These are phyloP conservation scores for Gyromitra esculenta DNA, from an alignment of 2,329 filamentous ascomycete species.

Conservation along the genomic window DNA sequence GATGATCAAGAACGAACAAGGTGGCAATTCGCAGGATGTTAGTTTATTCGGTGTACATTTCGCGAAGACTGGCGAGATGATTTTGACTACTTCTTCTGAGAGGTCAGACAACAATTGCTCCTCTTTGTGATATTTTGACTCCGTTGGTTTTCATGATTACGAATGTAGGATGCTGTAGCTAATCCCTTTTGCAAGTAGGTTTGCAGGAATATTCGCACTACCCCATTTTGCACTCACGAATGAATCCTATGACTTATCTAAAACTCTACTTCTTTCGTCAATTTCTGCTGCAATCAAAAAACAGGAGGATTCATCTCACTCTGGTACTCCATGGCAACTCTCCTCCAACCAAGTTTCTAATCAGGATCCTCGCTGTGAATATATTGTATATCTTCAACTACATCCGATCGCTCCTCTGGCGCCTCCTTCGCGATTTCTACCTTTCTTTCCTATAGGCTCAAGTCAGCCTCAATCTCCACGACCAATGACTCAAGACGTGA, in stretches of 20 bases:
- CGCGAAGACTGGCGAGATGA: conserved; percentile 77
- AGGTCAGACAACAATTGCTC: conserved; percentile 67
- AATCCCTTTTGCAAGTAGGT: conserved; percentile 58
- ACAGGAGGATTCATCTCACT: conserved; percentile 68
- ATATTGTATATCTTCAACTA: conserved; percentile 84
- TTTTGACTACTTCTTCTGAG: conserved; percentile 89
- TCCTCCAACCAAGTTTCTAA: conserved; percentile 65
- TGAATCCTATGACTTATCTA: conserved; percentile 70
- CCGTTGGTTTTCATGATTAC: conserved; percentile 61
- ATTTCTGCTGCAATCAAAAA: conserved; percentile 73
- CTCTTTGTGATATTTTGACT: conserved; percentile 19
- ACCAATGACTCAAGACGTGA: conserved; percentile 59
- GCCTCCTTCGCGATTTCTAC: conserved; percentile 59
- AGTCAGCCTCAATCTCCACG: conserved; percentile 12
- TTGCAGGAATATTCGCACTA: conserved; percentile 87
- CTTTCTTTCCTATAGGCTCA: conserved; percentile 31
- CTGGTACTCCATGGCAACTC: conserved; percentile 78
- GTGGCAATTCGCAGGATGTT: conserved; percentile 66
- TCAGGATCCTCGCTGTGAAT: conserved; percentile 83
- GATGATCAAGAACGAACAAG: conserved; percentile 55
- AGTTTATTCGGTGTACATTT: conserved; percentile 86
- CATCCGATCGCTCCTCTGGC: conserved; percentile 63
- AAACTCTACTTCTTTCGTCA: conserved; percentile 75
- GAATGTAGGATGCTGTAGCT: background rate
- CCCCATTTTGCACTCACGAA: conserved; percentile 75